Evolutionary conservation across 2,329 filamentous ascomycete genomes (phyloP).

Genomic region (Pseudogymnoascus pannorum): DNA sequence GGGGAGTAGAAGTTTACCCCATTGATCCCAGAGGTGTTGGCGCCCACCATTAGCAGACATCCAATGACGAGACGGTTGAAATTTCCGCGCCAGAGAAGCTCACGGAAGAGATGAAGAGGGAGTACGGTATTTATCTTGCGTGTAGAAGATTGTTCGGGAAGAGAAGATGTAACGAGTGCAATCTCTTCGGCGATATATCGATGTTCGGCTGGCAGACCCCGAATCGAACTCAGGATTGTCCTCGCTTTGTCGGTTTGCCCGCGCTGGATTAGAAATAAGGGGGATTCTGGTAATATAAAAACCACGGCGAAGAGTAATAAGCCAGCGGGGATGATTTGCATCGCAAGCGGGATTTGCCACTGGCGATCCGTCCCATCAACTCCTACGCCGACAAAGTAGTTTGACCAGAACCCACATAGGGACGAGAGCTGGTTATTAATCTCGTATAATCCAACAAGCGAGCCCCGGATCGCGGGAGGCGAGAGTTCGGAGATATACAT

Average conservation of each 20-base stretch:
- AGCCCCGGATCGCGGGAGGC: conserved; percentile 22
- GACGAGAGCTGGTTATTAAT: conserved; percentile 24
- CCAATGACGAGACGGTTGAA: conserved; percentile 19
- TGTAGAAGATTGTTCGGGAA: background rate
- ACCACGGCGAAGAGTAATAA: conserved; percentile 31
- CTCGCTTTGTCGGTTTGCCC: background rate
- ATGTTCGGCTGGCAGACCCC: conserved; percentile 1
- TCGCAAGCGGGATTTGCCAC: conserved; percentile 32
- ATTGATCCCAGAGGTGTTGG: conserved; percentile 23
- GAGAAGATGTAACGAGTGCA: background rate
- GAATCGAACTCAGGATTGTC: conserved; percentile 1
- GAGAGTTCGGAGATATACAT: conserved; percentile 25
- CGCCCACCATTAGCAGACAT: conserved; percentile 21
- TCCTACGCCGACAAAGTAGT: conserved; percentile 21
- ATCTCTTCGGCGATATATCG: conserved; percentile 8
- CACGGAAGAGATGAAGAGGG: conserved; percentile 10
- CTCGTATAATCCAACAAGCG: conserved; percentile 23
- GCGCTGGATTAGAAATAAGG: conserved; percentile 51
- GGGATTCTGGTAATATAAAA: conserved; percentile 62
- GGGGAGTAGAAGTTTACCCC: conserved; percentile 25
- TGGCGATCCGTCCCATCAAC: conserved; percentile 15
- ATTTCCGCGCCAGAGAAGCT: conserved; percentile 21
- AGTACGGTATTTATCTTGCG: background rate
- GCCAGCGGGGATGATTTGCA: conserved; percentile 29
- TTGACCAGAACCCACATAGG: conserved; percentile 22